Evolutionary conservation across 78 protist genomes (phyloP), one percentile per base, ranked within the genome.

Genomic region (Polysphondylium violaceum): DNA sequence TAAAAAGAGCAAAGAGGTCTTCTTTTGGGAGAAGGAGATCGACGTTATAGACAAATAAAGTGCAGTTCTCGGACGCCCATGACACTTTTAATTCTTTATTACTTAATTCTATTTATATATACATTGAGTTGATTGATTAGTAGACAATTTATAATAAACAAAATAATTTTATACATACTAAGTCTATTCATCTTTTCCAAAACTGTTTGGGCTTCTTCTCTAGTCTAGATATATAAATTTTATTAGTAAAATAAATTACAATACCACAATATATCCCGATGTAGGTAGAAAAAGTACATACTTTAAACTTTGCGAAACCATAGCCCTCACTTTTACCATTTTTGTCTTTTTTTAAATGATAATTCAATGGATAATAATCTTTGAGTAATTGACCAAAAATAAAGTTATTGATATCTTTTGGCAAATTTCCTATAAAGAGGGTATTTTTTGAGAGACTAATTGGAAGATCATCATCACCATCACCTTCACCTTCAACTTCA

Each of bases 271-370:
- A n/a, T n/a, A n/a, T n/a, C n/a, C n/a, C n/a, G n/a, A n/a, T n/a
- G n/a, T n/a, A n/a, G n/a, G n/a, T 25, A n/a, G 8, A 6, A 56
- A 56, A 47, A 11, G 11, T 47, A 47, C 11, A 14, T 47, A 47
- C 53, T 11, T 29, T 50, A 73, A 73, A 73, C 3, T 36, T 14
- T 19, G 79, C 79, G 55, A 75, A 75, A n/a, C 85, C 85, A 59
- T 75, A 75, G 2, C 71, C 67, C 2, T 43, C 36, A 1, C 71
- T 27, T 41, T 55, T 33, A 25, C 85, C 85, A 7, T 41, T 38
- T 3, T 35, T 25, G 21, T 75, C n/a, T 14, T 53, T 25, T 41
- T 59, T 55, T 1, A 75, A 14, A 8, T 38, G 19, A 31, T 29
- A 75, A 14, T 16, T 7, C 3, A 58, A 11, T 3, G 85, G 85